Percentiles rank a stretch among this genome's conserved stretches.
phyloP scores from a whole-genome alignment of 352 stramenopile genomes.

The Synura sp. region DNA sequence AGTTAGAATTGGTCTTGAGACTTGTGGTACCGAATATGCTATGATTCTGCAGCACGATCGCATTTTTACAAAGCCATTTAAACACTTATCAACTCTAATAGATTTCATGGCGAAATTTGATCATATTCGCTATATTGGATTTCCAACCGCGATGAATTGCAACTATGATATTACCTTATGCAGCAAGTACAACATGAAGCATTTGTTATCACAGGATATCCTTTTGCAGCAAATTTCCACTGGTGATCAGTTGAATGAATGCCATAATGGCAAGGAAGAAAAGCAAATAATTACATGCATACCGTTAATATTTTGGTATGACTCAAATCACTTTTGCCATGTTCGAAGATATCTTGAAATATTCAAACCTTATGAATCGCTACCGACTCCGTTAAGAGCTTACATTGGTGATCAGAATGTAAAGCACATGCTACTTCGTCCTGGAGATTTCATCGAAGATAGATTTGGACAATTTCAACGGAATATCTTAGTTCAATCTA shows the following conservation, averaged over 20 bases:
- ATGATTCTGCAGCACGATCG: slow-evolving; percentile 19
- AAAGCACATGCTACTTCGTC: not conserved
- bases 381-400: not conserved
- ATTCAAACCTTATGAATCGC: not conserved
- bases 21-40: not conserved
- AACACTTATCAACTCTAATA: not conserved
- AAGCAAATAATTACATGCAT: too few species aligned
- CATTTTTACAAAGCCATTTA: not conserved
- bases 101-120: not conserved
- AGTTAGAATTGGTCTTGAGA: not conserved
- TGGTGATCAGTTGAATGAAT: too few species aligned
- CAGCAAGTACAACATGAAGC: too few species aligned
- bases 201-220: too few species aligned
- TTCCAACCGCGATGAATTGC: not conserved
- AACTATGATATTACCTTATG: not conserved
- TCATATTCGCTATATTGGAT: slow-evolving; percentile 30
- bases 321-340: slow-evolving; percentile 27
- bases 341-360: slow-evolving; percentile 17
- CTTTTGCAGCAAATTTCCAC: too few species aligned
- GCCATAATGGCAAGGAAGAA: too few species aligned
- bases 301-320: slow-evolving; percentile 41
- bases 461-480: slow-evolving; percentile 11
- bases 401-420: not conserved
- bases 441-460: slow-evolving; percentile 37
- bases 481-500: not conserved